Percentiles rank a stretch among this genome's conserved stretches.
These are phyloP conservation scores for Colletotrichum cuscutae DNA, from an alignment of 2,329 filamentous ascomycete species.

Conservation along the genomic window DNA sequence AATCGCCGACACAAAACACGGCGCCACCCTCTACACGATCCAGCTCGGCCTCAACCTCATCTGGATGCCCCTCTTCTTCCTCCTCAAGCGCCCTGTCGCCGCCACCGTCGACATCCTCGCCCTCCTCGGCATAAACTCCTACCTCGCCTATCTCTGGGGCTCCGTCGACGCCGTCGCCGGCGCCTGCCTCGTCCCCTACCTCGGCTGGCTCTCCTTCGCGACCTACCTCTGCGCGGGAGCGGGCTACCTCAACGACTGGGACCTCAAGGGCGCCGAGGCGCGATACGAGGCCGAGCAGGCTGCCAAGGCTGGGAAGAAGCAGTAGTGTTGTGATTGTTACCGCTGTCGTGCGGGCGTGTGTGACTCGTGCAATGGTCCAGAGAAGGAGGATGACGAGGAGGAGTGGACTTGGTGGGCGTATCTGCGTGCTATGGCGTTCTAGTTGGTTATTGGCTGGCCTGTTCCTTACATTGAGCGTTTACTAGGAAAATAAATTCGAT, in stretches of 20 bases:
- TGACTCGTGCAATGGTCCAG: no score
- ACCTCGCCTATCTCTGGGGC: slow-evolving; percentile 81
- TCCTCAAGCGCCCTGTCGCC: slow-evolving; percentile 75
- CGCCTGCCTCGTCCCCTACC: slow-evolving; percentile 82
- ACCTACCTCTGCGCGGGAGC: slow-evolving; percentile 82
- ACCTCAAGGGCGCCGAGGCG: slow-evolving; percentile 50
- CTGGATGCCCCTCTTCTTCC: slow-evolving; percentile 96
- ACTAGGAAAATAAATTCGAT: background rate
- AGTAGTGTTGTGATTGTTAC: slow-evolving; percentile 32
- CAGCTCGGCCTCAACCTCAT: slow-evolving; percentile 87
- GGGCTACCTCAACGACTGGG: slow-evolving; percentile 76
- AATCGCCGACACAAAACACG: slow-evolving; percentile 70
- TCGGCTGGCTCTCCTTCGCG: slow-evolving; percentile 88
- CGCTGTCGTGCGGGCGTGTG: background rate
- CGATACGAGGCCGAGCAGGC: slow-evolving; percentile 37
- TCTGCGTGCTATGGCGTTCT: background rate
- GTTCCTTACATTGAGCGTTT: background rate
- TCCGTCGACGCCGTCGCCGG: slow-evolving; percentile 78
- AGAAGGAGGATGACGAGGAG: background rate
- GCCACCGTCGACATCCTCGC: slow-evolving; percentile 81
- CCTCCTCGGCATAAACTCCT: slow-evolving; percentile 77
- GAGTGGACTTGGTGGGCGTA: background rate
- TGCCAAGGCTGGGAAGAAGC: slow-evolving; percentile 38
- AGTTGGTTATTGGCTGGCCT: background rate
- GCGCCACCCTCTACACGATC: slow-evolving; percentile 83